Base-by-base conservation (phyloP, 768 basidiomycete genomes). In the Agaricus blazei region DNA sequence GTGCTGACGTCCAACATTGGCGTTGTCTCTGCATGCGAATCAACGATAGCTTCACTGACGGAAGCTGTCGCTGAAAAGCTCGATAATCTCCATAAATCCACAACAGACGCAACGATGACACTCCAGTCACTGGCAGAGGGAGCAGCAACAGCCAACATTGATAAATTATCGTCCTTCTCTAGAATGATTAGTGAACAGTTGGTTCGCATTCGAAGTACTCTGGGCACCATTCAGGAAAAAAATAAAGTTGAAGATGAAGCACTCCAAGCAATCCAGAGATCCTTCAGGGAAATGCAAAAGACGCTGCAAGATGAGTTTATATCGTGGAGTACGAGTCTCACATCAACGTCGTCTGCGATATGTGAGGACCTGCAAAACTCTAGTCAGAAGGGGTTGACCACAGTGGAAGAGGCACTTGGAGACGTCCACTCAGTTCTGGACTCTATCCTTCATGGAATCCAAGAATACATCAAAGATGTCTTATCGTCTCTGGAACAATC, bases 1-100 rank as follows among this genome's bases (percentile, higher is more conserved):
- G 75, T 83, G 9, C 76, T 93, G 41, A 74, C 71, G 31, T 72
- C 82, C 7, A 96, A 95, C 62, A 72, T 82, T 4, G 79, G 80
- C 59, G 76, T 78, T 1, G 91, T 90, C 14, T 70, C 78, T 2
- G 76, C 75, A 34, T 83, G 89, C 57, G 83, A 84, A 50, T 80
- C 77, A 57, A 72, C 78, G 1, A 76, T 94, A 41, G 70, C 80
- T 24, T 70, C 72, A 0, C 75, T 86, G 31, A 73, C 82, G 38
- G 75, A 77, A 24, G 67, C 67, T 1, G 75, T 94, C 47, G 76
- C 79, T 14, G 69, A 74, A 6, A 82, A 79, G 56, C 73, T 95
- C 14, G 77, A 81, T 9, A 80, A 80, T 43, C 85, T 93, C 61
- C 70, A 81, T 57, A 79, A 80, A 59, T 71, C 76, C 1, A 78